A percentile compares a stretch with the other conserved stretches of the same genome.
phyloP scores from a whole-genome alignment of 495 filamentous ascomycete genomes.

The Lophiostoma macrostomum region DNA sequence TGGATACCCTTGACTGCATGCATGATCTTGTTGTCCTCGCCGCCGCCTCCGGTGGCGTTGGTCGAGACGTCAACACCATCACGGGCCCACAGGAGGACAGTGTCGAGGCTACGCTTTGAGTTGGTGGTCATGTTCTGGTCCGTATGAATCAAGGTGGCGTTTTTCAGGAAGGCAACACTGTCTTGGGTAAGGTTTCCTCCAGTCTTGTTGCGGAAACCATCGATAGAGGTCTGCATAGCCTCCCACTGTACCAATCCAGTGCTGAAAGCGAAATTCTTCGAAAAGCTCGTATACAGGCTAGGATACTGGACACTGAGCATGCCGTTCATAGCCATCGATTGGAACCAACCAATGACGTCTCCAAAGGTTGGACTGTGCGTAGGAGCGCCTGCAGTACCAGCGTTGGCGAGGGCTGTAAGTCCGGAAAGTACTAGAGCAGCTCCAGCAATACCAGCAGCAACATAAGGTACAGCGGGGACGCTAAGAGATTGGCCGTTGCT shows the following conservation, averaged over 20 bases:
- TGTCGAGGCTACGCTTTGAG: constrained; percentile 57
- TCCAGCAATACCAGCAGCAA: constrained; percentile 82
- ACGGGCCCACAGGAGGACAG: constrained; percentile 50
- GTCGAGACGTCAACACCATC: constrained; percentile 51
- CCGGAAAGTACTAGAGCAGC: constrained; percentile 75
- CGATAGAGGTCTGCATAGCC: constrained; percentile 75
- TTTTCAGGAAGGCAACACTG: constrained; percentile 70
- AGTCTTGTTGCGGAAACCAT: constrained; percentile 73
- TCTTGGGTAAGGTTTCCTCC: constrained; percentile 82
- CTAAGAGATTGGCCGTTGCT: constrained; percentile 80
- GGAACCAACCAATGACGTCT: constrained; percentile 87
- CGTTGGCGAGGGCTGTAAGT: constrained; percentile 64
- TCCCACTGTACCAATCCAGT: constrained; percentile 81
- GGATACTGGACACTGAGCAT: constrained; percentile 92
- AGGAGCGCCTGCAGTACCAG: constrained; percentile 59
- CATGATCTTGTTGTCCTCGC: constrained; percentile 42
- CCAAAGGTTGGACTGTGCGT: constrained; percentile 78
- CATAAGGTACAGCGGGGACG: constrained; percentile 75
- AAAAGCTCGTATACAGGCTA: constrained; percentile 77
- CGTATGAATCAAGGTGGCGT: constrained; percentile 66
- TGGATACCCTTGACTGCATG: constrained; percentile 65
- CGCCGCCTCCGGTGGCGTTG: constrained; percentile 35
- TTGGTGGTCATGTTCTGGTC: constrained; percentile 46
- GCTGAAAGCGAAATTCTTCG: constrained; percentile 91
- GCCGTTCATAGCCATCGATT: constrained; percentile 88